Evolutionary conservation across 2,329 filamentous ascomycete species (phyloP), one percentile per base, ranked within the genome.

Genomic region (Fusarium sp.): DNA sequence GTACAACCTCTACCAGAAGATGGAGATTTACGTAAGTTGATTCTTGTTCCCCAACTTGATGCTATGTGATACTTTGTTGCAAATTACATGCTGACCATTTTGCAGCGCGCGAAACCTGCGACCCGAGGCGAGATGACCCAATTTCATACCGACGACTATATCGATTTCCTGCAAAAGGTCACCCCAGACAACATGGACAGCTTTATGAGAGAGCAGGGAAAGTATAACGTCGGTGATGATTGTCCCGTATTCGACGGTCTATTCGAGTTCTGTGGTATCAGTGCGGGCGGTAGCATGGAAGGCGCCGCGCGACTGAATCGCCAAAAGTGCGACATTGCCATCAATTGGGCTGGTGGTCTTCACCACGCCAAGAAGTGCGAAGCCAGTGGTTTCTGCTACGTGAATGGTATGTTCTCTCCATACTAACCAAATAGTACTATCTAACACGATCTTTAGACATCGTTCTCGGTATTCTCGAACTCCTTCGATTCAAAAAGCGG

Each of bases 111-210:
- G 59, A 95, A 95, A 85, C 92, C 94, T 13, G 96, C 96, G 18
- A 95, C 92, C 33, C 90, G 92, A 72, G 91, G 96, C 76, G 95
- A 98, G 81, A 93, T 99, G 86, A 93, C 91, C 58, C 92, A 96
- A 69, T 99, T 98, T 78, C 96, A 99, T 81, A 96, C 94, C 55
- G 90, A 93, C 79, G 95, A 98, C 78, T 99, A 99, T 82, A 93
- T 99, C 71, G 93, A 97, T 60, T 99, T 98, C 78, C 86, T 99
- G 20, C 92, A 88, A 83, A 97, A 97, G 76, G 96, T 99, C 60
- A 98, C 96, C 0, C 97, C 96, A 3, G 96, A 99, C 84, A 99
- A 99, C 80, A 98, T 98, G 93, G 97, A 99, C 75, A 89, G 89
- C 72, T 98, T 94, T 79, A 89, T 91, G 75, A 93, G 95, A 76